Base-by-base conservation (phyloP, 768 basidiomycete genomes). In the Leccinum subgranulosum region DNA sequence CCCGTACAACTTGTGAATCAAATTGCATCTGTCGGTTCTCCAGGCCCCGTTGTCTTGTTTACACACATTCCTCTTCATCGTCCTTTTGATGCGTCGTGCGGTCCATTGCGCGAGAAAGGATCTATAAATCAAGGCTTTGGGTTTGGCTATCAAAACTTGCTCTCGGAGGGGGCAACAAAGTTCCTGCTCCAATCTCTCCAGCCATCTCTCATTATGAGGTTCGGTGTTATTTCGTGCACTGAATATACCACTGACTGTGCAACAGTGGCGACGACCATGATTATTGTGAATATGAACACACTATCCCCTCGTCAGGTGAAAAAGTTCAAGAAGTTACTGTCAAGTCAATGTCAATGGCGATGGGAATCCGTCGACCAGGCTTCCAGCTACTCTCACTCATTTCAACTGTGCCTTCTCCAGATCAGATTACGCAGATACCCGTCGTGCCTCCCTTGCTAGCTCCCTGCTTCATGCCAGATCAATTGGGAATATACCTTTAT, bases 231-330 rank as follows among this genome's bases (percentile, higher is more conserved):
- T 57, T 49, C 21, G 15, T n/a, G 12, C 11, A 47, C 28, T 3
- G 25, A 49, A 51, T 33, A 25, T 29, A 51, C 31, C 27, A n/a
- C 63, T 62, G 53, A 62, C 49, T 29, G 39, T 55, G 36, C 57
- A 45, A 41, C 55, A 93, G 91, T 63, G 96, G 92, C 6, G 94
- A 98, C 71, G 94, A 98, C 67, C 94, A 97, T 69, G 96, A 98
- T 66, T 93, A 95, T 62, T 98, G 96, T 72, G 91, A 91, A 75
- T 84, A 86, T 66, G 76, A 77, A 68, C 84, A 87, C 69, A 62
- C 73, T 60, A 68, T 71, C 53, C 57, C 60, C 25, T 61, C 58
- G 6, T 60, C 64, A 28, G 28, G 55, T 9, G 41, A 62, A 25
- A 71, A 71, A 34, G 75, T 84, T 12, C 81, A 79, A 51, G 95